Percentiles rank a stretch among this genome's conserved stretches.
These are phyloP conservation scores for Linum usitatissimum DNA, from an alignment of 345 rosid genomes.

Conservation along the genomic window DNA sequence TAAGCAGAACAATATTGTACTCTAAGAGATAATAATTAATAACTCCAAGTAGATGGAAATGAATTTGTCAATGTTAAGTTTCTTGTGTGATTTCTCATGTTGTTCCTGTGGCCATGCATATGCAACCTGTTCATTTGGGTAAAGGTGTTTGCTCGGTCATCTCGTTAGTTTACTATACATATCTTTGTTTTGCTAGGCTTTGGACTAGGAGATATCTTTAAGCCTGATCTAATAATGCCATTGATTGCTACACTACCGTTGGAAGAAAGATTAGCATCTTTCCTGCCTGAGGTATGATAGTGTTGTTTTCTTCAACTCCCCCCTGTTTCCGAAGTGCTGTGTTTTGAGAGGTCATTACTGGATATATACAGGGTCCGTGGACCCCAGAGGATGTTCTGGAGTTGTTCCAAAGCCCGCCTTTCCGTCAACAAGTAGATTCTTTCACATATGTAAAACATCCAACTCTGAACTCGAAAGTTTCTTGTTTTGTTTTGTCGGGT, in stretches of 20 bases:
- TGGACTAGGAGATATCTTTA: constrained; percentile 76
- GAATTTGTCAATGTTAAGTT: no score
- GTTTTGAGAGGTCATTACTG: constrained; percentile 16
- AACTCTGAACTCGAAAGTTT: constrained; percentile 8
- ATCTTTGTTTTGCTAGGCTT: constrained; percentile 38
- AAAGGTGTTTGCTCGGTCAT: no score
- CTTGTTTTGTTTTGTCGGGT: constrained; percentile 2
- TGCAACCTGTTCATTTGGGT: no score
- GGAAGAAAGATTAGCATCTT: constrained; percentile 52
- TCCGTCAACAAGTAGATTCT: constrained; percentile 96
- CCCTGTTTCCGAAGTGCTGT: background rate
- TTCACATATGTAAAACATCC: constrained; percentile 65
- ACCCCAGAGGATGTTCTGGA: constrained; percentile 68
- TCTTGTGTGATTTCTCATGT: no score
- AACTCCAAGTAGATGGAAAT: no score
- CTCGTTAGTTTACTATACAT: background rate
- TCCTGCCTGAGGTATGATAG: constrained; percentile 72
- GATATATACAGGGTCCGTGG: constrained; percentile 54
- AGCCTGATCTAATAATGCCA: constrained; percentile 85
- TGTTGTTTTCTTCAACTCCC: constrained; percentile 5
- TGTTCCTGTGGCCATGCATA: no score
- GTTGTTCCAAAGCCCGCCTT: constrained; percentile 84
- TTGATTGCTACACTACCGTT: constrained; percentile 58
- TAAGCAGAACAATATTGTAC: no score
- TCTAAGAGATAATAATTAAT: no score